These are phyloP conservation scores for Cercospora beticola DNA, from an alignment of 2,329 filamentous ascomycete genomes.

Conservation along the genomic window DNA sequence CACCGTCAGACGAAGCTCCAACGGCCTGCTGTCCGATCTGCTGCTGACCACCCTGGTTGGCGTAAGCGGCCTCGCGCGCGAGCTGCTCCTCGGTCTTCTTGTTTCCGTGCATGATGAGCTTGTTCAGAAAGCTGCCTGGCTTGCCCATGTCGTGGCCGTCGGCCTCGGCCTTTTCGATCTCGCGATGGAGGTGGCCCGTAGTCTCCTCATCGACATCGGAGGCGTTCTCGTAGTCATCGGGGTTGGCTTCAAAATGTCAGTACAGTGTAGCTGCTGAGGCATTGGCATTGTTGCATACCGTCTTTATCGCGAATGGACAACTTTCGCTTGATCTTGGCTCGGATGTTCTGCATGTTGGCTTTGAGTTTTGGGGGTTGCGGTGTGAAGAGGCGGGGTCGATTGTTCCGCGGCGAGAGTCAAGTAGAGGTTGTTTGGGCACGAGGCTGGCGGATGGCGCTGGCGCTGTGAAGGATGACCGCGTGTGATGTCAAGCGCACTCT, in stretches of 20 bases:
- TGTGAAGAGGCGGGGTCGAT: conserved; percentile 7
- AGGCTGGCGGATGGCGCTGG: neutral
- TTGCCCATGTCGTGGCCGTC: conserved; percentile 36
- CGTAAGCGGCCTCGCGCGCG: conserved; percentile 23
- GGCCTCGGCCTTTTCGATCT: conserved; percentile 38
- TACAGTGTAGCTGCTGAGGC: neutral
- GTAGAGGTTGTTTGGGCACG: neutral
- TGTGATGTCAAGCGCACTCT: neutral
- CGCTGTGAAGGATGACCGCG: neutral
- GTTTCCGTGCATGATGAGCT: conserved; percentile 41
- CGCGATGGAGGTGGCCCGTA: conserved; percentile 38
- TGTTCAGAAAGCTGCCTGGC: conserved; percentile 40
- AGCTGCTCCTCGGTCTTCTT: conserved; percentile 43
- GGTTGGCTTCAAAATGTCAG: conserved; percentile 27
- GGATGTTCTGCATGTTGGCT: conserved; percentile 38
- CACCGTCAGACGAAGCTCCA: conserved; percentile 1
- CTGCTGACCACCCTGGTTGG: conserved; percentile 10
- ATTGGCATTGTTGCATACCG: conserved; percentile 25
- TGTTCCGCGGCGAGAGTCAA: neutral
- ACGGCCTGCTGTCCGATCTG: conserved; percentile 8
- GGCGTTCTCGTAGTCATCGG: conserved; percentile 35
- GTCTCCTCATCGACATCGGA: conserved; percentile 42
- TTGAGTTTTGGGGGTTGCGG: neutral
- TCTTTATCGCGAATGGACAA: conserved; percentile 41
- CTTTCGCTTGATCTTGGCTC: conserved; percentile 41